phyloP scores from a whole-genome alignment of 78 protist species.

The Guillardia theta region DNA sequence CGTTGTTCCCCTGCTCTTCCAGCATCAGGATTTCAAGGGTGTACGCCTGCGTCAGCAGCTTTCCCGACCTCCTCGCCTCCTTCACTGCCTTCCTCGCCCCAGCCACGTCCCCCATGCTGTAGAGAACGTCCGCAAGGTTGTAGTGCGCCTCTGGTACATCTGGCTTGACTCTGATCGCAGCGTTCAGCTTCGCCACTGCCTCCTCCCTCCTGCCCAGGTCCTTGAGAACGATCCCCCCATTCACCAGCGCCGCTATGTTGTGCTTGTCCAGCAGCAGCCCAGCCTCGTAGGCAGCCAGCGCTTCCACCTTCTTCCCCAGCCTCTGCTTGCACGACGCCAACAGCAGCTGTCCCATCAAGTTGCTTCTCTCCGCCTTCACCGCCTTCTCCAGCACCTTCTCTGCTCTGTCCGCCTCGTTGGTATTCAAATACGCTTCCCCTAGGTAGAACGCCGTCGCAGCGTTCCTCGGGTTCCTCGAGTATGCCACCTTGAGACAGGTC shows the following conservation, averaged over 20 bases:
- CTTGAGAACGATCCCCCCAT: neutral
- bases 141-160: neutral
- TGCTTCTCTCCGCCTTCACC: neutral
- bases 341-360: neutral
- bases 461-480: no score
- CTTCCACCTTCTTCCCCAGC: neutral
- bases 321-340: neutral
- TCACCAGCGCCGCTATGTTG: neutral
- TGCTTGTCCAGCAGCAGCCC: neutral
- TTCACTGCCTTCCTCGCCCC: no score
- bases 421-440: neutral
- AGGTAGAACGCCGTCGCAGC: neutral
- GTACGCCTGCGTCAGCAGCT: no score
- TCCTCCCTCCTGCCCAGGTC: neutral
- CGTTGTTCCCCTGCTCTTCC: neutral
- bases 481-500: no score
- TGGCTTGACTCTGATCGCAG: neutral
- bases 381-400: neutral
- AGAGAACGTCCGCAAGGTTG: neutral
- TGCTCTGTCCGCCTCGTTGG: neutral
- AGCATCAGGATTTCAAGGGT: neutral
- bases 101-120: neutral
- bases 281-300: neutral
- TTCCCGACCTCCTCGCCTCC: no score
- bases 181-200: neutral